phyloP scores from a whole-genome alignment of 768 basidiomycete genomes.

The Russula abietina region DNA sequence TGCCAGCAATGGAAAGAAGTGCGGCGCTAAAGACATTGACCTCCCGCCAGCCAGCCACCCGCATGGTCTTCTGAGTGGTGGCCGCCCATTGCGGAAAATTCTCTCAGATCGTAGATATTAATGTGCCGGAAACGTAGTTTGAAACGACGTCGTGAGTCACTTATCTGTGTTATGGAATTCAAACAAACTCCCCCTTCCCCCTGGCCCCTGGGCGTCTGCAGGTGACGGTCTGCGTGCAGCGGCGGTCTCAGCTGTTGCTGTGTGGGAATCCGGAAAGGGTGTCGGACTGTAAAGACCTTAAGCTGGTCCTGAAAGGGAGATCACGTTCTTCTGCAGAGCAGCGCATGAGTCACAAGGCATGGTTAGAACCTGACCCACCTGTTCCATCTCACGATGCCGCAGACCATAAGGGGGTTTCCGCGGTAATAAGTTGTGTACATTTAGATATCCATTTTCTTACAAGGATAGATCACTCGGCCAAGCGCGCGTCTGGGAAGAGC shows the following conservation, averaged over 20 bases:
- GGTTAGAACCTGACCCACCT: background rate
- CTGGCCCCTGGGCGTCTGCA: background rate
- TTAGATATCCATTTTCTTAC: background rate
- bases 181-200: background rate
- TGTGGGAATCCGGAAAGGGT: background rate
- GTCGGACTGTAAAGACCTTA: background rate
- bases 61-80: background rate
- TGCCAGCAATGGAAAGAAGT: slow-evolving; percentile 15
- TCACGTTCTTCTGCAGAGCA: slow-evolving; percentile 13
- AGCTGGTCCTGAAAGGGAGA: slow-evolving; percentile 12
- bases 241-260: background rate
- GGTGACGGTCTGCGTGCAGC: too few species aligned
- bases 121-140: background rate
- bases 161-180: background rate
- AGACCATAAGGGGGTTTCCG: slow-evolving; percentile 1
- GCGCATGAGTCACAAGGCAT: slow-evolving; percentile 2
- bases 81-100: background rate
- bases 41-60: background rate
- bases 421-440: background rate
- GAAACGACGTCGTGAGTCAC: background rate
- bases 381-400: background rate
- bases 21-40: slow-evolving; percentile 11
- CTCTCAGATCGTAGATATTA: background rate
- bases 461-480: background rate
- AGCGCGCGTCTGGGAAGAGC: background rate